Evolutionary conservation across 1,284 basidiomycete species (phyloP).

Genomic region (Tetrapyrgos nigripes): DNA sequence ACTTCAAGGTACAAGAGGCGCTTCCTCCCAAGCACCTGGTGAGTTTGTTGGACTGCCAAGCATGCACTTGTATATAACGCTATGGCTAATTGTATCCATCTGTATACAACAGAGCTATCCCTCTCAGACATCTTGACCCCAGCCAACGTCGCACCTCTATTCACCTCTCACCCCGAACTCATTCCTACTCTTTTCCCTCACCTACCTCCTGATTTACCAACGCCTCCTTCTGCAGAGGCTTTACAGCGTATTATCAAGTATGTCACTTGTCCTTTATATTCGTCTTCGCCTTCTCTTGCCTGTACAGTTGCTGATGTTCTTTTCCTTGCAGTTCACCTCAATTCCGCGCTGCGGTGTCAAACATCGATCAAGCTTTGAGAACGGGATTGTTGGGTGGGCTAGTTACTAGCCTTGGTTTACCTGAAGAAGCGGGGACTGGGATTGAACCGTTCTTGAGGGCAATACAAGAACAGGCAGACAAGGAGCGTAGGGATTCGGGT

Average conservation of each 20-base stretch:
- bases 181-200: conserved; percentile 75
- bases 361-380: conserved; percentile 77
- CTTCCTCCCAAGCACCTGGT: conserved; percentile 21
- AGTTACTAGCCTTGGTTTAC: conserved; percentile 76
- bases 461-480: conserved; percentile 74
- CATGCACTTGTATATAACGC: too few species aligned
- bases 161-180: conserved; percentile 69
- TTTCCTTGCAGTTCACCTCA: conserved; percentile 49
- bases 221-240: conserved; percentile 66
- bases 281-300: background rate
- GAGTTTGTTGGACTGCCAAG: background rate
- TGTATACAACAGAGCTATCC: conserved; percentile 59
- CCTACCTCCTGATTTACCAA: conserved; percentile 75
- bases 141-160: conserved; percentile 69
- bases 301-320: background rate
- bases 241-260: conserved; percentile 57
- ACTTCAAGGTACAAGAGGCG: conserved; percentile 27
- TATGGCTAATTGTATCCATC: too few species aligned
- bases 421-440: conserved; percentile 78
- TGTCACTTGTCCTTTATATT: background rate
- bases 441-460: conserved; percentile 76
- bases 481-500: conserved; percentile 46
- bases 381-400: conserved; percentile 77
- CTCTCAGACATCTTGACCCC: conserved; percentile 79
- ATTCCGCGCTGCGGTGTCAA: conserved; percentile 66